Conservation (phyloP, 306 rosid species). For the Prunus dulcis region DNA sequence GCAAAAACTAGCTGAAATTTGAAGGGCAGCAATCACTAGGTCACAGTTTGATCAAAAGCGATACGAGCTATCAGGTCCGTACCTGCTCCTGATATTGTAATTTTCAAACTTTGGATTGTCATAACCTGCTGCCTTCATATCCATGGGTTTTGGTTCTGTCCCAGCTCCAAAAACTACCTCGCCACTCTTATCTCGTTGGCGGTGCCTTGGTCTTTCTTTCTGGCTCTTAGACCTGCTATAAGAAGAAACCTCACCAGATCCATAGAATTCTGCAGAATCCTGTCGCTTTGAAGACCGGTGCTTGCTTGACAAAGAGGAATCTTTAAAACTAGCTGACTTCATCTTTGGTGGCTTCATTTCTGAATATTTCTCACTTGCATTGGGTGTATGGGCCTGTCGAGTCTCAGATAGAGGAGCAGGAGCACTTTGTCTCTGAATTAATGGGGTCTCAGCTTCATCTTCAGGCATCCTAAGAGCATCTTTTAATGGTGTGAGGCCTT, state of each 20-base stretch:
- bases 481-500: constrained; percentile 68
- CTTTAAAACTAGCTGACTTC: constrained; percentile 79
- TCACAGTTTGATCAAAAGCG: constrained; percentile 39
- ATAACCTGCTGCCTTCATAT: constrained; percentile 46
- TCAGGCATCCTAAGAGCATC: constrained; percentile 82
- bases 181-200: constrained; percentile 81
- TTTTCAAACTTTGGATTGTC: constrained; percentile 55
- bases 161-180: constrained; percentile 51
- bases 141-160: constrained; percentile 51
- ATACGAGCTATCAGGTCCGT: constrained; percentile 45
- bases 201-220: constrained; percentile 78
- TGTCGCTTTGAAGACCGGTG: constrained; percentile 71
- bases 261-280: constrained; percentile 72
- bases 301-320: constrained; percentile 71
- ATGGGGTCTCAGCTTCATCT: constrained; percentile 44
- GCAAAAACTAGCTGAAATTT: constrained; percentile 22
- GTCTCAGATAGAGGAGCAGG: constrained; percentile 48
- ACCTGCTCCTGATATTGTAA: constrained; percentile 69
- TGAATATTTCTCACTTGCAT: constrained; percentile 48
- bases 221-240: constrained; percentile 67
- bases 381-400: constrained; percentile 51
- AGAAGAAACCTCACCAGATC: constrained; percentile 63
- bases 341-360: constrained; percentile 73
- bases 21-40: constrained; percentile 17
- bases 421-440: constrained; percentile 43